These are phyloP conservation scores for Stephania yunnanensis DNA, from an alignment of 164 flowering plant genomes.

Conservation along the genomic window DNA sequence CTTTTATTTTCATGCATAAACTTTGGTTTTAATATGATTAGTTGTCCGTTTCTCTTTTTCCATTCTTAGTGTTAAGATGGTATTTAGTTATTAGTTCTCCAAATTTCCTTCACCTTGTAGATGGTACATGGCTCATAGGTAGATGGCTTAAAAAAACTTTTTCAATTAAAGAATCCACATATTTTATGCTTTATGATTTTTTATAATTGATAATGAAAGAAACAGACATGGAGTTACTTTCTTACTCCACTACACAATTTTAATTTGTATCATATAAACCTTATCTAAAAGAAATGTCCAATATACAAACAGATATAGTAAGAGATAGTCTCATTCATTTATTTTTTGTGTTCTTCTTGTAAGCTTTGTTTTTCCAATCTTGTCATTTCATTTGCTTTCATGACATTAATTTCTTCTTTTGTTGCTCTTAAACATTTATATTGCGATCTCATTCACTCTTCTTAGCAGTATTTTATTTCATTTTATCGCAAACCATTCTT, in stretches of 20 bases:
- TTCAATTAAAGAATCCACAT: slow-evolving; percentile 17
- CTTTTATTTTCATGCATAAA: too few relatives aligned
- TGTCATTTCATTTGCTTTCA: neutral
- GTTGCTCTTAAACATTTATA: neutral
- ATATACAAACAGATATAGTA: slow-evolving; percentile 28
- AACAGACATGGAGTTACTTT: slow-evolving; percentile 23
- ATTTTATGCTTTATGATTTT: slow-evolving; percentile 22
- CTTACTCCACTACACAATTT: slow-evolving; percentile 49
- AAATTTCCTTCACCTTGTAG: too few relatives aligned
- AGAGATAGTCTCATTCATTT: slow-evolving; percentile 34
- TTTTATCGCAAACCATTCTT: too few relatives aligned
- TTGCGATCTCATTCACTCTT: neutral
- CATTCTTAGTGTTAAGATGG: too few relatives aligned
- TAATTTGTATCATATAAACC: slow-evolving; percentile 63
- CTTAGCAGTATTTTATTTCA: neutral
- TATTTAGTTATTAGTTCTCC: too few relatives aligned
- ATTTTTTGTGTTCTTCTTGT: slow-evolving; percentile 18
- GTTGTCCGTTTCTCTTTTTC: too few relatives aligned
- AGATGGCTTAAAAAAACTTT: slow-evolving; percentile 6
- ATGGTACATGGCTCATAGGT: slow-evolving; percentile 15
- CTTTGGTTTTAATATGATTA: too few relatives aligned
- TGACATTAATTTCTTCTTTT: neutral
- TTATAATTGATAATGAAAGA: slow-evolving; percentile 27
- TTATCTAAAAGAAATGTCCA: slow-evolving; percentile 46
- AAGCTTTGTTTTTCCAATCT: neutral